These are phyloP conservation scores for Chimonanthus praecox DNA, from an alignment of 164 flowering plant genomes.

Conservation along the genomic window DNA sequence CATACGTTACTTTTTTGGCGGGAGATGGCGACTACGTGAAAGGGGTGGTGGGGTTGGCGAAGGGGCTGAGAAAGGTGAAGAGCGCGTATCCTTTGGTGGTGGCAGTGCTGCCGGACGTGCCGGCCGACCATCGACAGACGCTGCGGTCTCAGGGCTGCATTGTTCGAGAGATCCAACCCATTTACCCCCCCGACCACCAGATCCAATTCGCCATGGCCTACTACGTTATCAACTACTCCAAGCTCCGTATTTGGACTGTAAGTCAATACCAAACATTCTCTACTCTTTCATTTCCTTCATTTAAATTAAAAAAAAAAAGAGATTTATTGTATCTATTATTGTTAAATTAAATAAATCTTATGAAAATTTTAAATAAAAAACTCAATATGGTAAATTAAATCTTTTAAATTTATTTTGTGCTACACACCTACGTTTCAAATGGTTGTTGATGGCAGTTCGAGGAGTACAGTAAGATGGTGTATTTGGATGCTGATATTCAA, in stretches of 20 bases:
- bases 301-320: no score
- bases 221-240: constrained; percentile 71
- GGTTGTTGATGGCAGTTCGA: constrained; percentile 36
- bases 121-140: constrained; percentile 12
- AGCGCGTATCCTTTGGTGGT: constrained; percentile 11
- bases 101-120: constrained; percentile 17
- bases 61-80: constrained; percentile 16
- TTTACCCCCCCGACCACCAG: constrained; percentile 47
- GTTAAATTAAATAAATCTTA: no score
- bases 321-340: no score
- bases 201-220: constrained; percentile 46
- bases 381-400: no score
- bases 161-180: constrained; percentile 50
- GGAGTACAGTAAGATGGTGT: constrained; percentile 69
- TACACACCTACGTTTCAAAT: no score
- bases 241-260: constrained; percentile 81
- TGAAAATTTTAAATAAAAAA: no score
- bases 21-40: constrained; percentile 17
- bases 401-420: background rate
- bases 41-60: constrained; percentile 15
- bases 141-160: constrained; percentile 44
- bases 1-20: constrained; percentile 16
- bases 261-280: background rate
- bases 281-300: no score
- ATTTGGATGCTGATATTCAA: constrained; percentile 74